phyloP scores from a whole-genome alignment of 345 rosid genomes.

The Lumnitzera racemosa region DNA sequence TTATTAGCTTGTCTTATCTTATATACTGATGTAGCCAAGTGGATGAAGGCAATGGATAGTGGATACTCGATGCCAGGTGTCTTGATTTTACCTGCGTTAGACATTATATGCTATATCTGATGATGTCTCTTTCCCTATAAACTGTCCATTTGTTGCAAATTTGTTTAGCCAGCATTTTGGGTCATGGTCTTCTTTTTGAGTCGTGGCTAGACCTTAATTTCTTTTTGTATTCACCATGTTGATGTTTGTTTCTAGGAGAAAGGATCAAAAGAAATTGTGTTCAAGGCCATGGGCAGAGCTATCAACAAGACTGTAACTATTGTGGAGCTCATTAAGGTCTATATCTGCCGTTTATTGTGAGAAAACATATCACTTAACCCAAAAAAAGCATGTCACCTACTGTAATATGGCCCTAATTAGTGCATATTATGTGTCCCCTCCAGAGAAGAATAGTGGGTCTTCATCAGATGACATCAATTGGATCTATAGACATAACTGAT shows the following conservation, averaged over 20 bases:
- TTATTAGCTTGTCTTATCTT: no score
- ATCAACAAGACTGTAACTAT: slow-evolving; percentile 90
- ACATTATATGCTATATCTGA: no score
- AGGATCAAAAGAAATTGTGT: slow-evolving; percentile 61
- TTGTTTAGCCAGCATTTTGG: no score
- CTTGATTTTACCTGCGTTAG: no score
- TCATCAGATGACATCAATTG: slow-evolving; percentile 81
- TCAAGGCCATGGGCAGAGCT: slow-evolving; percentile 99
- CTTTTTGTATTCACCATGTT: background rate
- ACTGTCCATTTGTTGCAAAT: no score
- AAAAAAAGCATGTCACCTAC: background rate
- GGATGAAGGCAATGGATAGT: no score
- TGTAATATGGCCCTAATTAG: background rate
- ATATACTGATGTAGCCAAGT: no score
- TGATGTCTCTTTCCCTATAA: no score
- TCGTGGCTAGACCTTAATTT: background rate
- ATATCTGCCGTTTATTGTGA: background rate
- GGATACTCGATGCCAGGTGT: no score
- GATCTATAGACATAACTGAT: slow-evolving; percentile 88
- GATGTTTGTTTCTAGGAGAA: slow-evolving; percentile 44
- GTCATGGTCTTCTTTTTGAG: no score
- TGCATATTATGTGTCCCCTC: slow-evolving; percentile 2
- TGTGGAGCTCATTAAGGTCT: slow-evolving; percentile 87
- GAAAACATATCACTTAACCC: background rate
- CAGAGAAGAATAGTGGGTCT: slow-evolving; percentile 95